These are phyloP conservation scores for Colletotrichum ledebouriae DNA, from an alignment of 2,329 filamentous ascomycete species.

Conservation along the genomic window DNA sequence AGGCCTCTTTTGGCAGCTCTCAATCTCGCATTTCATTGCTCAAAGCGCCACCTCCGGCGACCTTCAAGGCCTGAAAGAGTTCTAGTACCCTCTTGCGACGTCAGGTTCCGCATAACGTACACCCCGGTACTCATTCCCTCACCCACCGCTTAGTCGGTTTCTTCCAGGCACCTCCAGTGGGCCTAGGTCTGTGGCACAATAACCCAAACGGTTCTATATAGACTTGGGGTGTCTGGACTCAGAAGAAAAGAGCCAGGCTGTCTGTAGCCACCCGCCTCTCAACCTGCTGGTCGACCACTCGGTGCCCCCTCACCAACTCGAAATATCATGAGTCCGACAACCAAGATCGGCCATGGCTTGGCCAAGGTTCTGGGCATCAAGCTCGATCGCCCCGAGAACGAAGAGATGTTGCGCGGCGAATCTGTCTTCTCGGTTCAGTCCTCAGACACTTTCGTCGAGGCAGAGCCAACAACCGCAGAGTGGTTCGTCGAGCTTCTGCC, in stretches of 20 bases:
- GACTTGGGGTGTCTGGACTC: constrained; percentile 19
- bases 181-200: constrained; percentile 24
- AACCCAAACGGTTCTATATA: constrained; percentile 34
- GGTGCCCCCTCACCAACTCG: neutral
- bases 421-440: constrained; percentile 82
- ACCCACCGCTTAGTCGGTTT: constrained; percentile 23
- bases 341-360: constrained; percentile 77
- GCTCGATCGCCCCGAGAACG: constrained; percentile 75
- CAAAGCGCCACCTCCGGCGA: constrained; percentile 33
- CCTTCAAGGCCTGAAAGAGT: constrained; percentile 25
- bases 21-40: constrained; percentile 37
- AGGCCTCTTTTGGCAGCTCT: constrained; percentile 24
- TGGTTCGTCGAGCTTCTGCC: constrained; percentile 78
- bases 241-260: neutral
- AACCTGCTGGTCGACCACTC: neutral
- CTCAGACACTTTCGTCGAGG: constrained; percentile 84
- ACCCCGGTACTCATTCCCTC: constrained; percentile 13
- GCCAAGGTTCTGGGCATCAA: constrained; percentile 89
- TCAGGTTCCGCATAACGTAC: constrained; percentile 23
- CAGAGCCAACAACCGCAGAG: constrained; percentile 80
- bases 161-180: constrained; percentile 15
- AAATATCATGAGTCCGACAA: constrained; percentile 55
- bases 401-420: constrained; percentile 80
- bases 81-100: constrained; percentile 35
- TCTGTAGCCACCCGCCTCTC: constrained; percentile 9